Base-by-base conservation (phyloP, 495 filamentous ascomycete species). In the Aspergillus sparsus region DNA sequence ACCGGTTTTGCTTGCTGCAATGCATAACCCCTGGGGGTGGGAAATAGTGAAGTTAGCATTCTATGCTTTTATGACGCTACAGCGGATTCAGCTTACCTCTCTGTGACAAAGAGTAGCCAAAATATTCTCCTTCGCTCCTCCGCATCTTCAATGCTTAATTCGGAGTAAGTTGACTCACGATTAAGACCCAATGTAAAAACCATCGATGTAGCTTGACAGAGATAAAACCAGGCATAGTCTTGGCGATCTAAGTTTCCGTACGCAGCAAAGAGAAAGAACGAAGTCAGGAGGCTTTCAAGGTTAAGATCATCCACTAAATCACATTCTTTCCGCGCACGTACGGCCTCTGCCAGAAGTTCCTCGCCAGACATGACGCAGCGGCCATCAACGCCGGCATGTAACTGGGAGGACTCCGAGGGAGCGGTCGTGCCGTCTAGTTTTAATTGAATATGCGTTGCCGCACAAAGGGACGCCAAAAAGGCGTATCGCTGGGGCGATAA, bases 401-500 rank as follows among this genome's bases (percentile, higher is more conserved):
- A 74, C 53, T 83, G 82, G 33, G 73, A 74, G 18, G 82, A 77
- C 49, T 82, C 81, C 50, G 86, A 77, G 32, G 77, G 77, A 6
- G 77, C 70, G 0, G 82, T 81, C 31, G 83, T 76, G 5, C 77
- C 80, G 77, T 83, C 76, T 0, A 84, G 61, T 15, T 79, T 75
- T 42, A 93, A 86, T 66, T 96, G 92, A 18, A 94, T 90, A 77
- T 92, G 85, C 66, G 93, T 91, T 66, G 89, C 92, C 1, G 89
- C 89, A 67, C 89, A 94, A 3, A 96, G 73, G 7, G 91, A 85
- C 3, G 85, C 85, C 39, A 96, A 70, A 39, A 95, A 83, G 49
- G 90, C 91, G 73, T 96, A 96, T 11, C 87, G 82, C 59, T 89
- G 88, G 18, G 84, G 71, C n/a, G 84, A 86, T 44, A 79, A 49